Evolutionary conservation across 2,329 filamentous ascomycete genomes (phyloP).

Genomic region (Fusarium equiseti): DNA sequence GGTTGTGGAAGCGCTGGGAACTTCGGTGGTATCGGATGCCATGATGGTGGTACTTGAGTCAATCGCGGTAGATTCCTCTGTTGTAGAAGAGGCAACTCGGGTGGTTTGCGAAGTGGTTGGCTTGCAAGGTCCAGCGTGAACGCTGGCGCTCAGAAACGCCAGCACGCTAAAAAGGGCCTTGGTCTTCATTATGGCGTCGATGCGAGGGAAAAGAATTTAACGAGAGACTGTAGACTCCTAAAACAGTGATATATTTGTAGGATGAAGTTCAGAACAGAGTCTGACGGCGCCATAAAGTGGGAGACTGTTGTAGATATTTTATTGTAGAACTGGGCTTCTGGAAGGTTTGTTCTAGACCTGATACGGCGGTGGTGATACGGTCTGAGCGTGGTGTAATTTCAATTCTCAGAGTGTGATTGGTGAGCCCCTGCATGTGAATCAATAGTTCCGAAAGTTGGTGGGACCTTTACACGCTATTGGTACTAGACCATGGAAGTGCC

Average conservation of each 20-base stretch:
- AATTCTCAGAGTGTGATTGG: background rate
- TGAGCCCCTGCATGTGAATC: background rate
- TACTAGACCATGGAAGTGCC: background rate
- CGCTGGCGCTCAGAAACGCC: background rate
- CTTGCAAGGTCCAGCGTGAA: constrained; percentile 14
- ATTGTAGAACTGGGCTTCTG: background rate
- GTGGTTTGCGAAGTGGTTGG: background rate
- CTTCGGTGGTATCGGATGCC: background rate
- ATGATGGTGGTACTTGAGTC: background rate
- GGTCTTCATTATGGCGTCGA: background rate
- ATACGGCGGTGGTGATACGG: background rate
- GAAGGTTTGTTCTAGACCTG: background rate
- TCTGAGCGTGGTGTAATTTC: background rate
- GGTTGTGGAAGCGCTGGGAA: background rate
- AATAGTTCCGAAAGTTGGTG: constrained; percentile 2
- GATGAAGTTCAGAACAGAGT: background rate
- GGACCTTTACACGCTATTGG: background rate
- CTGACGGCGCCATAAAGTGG: background rate
- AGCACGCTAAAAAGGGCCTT: constrained; percentile 3
- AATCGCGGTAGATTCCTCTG: background rate
- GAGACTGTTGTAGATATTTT: background rate
- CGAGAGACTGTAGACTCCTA: background rate
- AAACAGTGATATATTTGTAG: background rate
- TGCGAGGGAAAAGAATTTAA: fast-evolving
- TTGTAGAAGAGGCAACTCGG: background rate